phyloP scores from a whole-genome alignment of 2,329 filamentous ascomycete species.

The Colletotrichum tropicale region DNA sequence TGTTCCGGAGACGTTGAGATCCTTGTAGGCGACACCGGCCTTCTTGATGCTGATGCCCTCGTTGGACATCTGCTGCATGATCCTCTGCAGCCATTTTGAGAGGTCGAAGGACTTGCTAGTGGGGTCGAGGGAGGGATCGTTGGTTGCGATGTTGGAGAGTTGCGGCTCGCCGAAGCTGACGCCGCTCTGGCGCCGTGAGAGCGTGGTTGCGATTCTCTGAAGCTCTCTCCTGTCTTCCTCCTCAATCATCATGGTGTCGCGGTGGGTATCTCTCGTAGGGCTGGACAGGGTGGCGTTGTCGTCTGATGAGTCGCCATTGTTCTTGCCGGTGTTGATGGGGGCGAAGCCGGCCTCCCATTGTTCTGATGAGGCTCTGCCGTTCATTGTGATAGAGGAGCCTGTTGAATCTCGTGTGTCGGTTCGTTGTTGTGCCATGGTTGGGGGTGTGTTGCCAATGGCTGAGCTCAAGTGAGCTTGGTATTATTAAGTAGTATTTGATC shows the following conservation, averaged over 20 bases:
- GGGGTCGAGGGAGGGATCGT: conserved; percentile 41
- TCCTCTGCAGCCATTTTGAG: conserved; percentile 43
- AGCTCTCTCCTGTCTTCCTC: conserved; percentile 39
- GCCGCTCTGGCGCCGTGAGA: conserved; percentile 39
- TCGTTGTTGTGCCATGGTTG: neutral
- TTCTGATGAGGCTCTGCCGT: neutral
- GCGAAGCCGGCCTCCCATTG: neutral
- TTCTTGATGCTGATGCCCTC: conserved; percentile 58
- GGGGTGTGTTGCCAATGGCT: neutral
- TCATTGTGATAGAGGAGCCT: conserved; percentile 3
- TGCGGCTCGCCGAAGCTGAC: conserved; percentile 21
- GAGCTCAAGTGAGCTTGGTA: neutral
- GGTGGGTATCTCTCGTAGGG: conserved; percentile 2
- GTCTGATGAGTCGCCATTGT: conserved; percentile 1
- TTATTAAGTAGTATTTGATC: neutral
- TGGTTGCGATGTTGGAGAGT: neutral
- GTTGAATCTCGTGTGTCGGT: neutral
- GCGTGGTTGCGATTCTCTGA: conserved; percentile 41
- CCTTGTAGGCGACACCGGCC: conserved; percentile 67
- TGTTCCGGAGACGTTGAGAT: conserved; percentile 70
- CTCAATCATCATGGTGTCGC: conserved; percentile 27
- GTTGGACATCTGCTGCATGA: conserved; percentile 49
- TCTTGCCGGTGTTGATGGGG: conserved; percentile 5
- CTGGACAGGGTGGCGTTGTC: neutral
- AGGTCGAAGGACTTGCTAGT: conserved; percentile 43